phyloP scores from a whole-genome alignment of 2,329 filamentous ascomycete genomes.

The Sordariomycetes sp. region DNA sequence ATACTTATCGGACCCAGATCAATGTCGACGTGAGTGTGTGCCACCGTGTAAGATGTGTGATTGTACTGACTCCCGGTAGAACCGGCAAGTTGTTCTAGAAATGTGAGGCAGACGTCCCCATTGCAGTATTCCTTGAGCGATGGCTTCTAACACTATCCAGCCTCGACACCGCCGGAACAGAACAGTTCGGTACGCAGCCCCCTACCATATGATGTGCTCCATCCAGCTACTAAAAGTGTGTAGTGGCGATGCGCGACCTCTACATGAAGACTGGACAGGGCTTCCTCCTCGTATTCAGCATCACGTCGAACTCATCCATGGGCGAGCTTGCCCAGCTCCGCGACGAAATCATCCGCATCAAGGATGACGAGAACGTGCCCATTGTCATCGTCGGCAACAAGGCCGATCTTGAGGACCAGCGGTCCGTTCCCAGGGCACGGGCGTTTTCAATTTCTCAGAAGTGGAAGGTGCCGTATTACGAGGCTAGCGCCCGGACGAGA shows the following conservation, averaged over 20 bases:
- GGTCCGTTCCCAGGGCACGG: constrained; percentile 61
- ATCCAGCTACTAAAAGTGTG: not conserved
- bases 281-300: constrained; percentile 85
- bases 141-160: constrained; percentile 24
- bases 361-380: constrained; percentile 72
- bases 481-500: constrained; percentile 69
- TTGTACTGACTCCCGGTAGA: constrained; percentile 31
- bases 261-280: constrained; percentile 93
- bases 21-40: constrained; percentile 64
- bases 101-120: constrained; percentile 42
- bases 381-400: constrained; percentile 92
- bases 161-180: constrained; percentile 80
- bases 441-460: constrained; percentile 76
- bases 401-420: constrained; percentile 76
- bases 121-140: not conserved
- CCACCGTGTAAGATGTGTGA: not conserved
- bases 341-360: constrained; percentile 84
- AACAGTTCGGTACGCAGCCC: constrained; percentile 69
- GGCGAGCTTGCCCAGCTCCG: constrained; percentile 68
- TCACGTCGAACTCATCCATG: constrained; percentile 74
- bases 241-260: constrained; percentile 58
- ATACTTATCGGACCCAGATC: constrained; percentile 62
- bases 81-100: constrained; percentile 77
- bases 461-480: constrained; percentile 86
- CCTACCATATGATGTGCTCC: not conserved